These are phyloP conservation scores for Gloeostereum incarnatum DNA, from an alignment of 768 basidiomycete genomes.

Conservation along the genomic window DNA sequence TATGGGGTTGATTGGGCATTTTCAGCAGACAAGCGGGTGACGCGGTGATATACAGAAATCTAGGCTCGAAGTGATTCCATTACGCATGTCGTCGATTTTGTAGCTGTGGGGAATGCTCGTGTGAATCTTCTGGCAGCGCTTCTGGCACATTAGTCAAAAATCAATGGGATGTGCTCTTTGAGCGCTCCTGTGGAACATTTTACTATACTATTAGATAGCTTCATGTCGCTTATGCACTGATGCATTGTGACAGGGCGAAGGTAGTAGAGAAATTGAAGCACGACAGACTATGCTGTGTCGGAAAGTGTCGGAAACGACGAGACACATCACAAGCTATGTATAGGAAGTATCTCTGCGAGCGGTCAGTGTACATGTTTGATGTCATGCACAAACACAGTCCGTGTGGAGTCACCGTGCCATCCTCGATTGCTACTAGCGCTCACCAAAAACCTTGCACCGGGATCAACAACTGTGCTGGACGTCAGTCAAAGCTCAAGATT, in stretches of 20 bases:
- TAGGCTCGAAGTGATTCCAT: no score
- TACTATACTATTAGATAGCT: no score
- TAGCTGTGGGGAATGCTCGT: no score
- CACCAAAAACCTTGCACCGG: slow-evolving; percentile 74
- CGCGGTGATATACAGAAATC: no score
- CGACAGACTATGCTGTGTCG: not conserved
- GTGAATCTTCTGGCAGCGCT: slow-evolving; percentile 2
- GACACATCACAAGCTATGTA: not conserved
- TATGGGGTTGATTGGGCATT: no score
- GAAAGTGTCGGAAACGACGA: not conserved
- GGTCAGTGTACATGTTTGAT: slow-evolving; percentile 41
- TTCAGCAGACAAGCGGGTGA: no score
- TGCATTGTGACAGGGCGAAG: not conserved
- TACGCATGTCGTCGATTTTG: no score
- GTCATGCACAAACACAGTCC: slow-evolving; percentile 87
- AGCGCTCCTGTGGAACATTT: no score
- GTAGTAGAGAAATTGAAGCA: not conserved
- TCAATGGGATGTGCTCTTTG: no score
- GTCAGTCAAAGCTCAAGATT: slow-evolving; percentile 10
- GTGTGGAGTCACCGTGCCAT: slow-evolving; percentile 88
- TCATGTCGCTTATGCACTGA: not conserved
- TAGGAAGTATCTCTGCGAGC: not conserved
- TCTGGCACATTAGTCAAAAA: no score
- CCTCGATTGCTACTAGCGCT: slow-evolving; percentile 92
- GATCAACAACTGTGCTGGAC: slow-evolving; percentile 64